These are phyloP conservation scores for Abrus precatorius DNA, from an alignment of 306 rosid species.

Conservation along the genomic window DNA sequence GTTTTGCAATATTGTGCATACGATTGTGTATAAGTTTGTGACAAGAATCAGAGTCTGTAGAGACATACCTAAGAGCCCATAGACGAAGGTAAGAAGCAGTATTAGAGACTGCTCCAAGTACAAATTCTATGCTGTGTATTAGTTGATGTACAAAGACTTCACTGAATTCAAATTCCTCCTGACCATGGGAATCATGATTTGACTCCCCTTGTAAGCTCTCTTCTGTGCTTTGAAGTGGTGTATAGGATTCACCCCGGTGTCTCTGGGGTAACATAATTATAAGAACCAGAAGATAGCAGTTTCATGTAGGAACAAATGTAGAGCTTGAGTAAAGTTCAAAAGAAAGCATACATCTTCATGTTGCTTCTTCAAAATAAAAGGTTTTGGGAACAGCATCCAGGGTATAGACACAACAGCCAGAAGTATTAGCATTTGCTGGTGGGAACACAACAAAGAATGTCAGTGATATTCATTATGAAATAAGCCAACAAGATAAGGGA, in stretches of 20 bases:
- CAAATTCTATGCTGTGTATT: conserved; percentile 93
- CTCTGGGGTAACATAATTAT: conserved; percentile 66
- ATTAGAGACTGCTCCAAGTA: conserved; percentile 93
- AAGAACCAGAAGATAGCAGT: conserved; percentile 44
- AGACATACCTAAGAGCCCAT: conserved; percentile 95
- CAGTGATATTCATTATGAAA: conserved; percentile 20
- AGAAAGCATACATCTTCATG: conserved; percentile 69
- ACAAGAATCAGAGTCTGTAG: neutral
- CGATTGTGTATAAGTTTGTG: no score
- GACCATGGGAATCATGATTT: conserved; percentile 82
- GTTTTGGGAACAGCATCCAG: conserved; percentile 99
- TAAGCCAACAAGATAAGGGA: neutral
- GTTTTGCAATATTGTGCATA: no score
- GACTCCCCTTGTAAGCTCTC: conserved; percentile 80
- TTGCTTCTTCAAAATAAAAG: conserved; percentile 94
- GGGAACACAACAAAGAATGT: conserved; percentile 39
- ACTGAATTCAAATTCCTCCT: conserved; percentile 90
- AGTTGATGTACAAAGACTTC: conserved; percentile 95
- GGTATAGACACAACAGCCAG: conserved; percentile 91
- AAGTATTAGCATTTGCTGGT: conserved; percentile 76
- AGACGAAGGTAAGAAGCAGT: conserved; percentile 98
- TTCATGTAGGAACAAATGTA: conserved; percentile 2
- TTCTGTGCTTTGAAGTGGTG: conserved; percentile 72
- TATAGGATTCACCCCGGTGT: conserved; percentile 78
- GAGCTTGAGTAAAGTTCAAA: neutral